phyloP scores from a whole-genome alignment of 176 grass and related monocot species.

The bread wheat (Triticum aestivum) region DNA sequence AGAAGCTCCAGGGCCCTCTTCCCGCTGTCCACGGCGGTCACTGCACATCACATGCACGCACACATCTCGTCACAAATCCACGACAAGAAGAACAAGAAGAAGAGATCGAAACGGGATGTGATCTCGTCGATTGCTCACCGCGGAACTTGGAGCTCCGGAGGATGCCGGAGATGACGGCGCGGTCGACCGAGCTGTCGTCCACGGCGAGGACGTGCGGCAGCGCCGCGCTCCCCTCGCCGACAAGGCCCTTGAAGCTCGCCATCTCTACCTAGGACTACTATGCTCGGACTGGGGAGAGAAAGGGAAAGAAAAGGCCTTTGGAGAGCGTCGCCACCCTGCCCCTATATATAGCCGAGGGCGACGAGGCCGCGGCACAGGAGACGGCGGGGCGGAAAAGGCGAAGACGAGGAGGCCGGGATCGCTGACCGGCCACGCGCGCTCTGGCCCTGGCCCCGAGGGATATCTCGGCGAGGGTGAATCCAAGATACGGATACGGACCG shows the following conservation, averaged over 20 bases:
- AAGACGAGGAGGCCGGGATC: conserved; percentile 4
- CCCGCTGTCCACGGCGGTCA: conserved; percentile 89
- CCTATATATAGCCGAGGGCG: neutral
- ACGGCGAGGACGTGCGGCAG: conserved; percentile 78
- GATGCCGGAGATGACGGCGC: conserved; percentile 63
- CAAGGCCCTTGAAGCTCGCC: conserved; percentile 28
- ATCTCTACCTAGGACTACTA: neutral
- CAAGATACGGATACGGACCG: conserved; percentile 30
- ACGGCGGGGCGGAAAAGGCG: neutral
- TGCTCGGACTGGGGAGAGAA: neutral
- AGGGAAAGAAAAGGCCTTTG: neutral
- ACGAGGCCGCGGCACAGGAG: neutral
- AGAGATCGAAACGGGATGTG: neutral
- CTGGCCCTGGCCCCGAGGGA: conserved; percentile 12
- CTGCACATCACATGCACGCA: conserved; percentile 27
- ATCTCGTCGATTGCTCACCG: conserved; percentile 1
- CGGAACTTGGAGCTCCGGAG: conserved; percentile 78
- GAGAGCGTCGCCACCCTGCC: neutral
- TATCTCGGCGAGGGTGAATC: conserved; percentile 25
- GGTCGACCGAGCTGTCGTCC: conserved; percentile 83
- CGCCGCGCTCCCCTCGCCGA: conserved; percentile 1
- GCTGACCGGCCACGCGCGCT: neutral
- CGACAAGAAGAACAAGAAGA: neutral
- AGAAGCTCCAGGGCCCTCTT: conserved; percentile 88
- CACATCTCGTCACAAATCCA: neutral